Percentiles rank a stretch among this genome's conserved stretches.
Evolutionary conservation across 2,329 filamentous ascomycete genomes (phyloP).

Genomic region (Colletotrichum australisinense): DNA sequence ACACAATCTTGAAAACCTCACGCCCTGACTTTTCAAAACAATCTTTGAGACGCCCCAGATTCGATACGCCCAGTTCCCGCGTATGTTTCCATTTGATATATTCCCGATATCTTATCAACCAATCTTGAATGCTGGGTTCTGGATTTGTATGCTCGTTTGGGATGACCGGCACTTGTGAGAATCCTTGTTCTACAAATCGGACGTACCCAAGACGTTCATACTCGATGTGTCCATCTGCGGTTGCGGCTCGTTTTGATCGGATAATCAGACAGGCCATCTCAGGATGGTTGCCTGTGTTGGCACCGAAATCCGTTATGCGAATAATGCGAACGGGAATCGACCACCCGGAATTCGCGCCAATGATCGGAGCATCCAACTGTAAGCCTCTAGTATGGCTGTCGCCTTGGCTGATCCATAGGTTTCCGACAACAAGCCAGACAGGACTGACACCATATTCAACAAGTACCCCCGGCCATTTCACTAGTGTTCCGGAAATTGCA

Average conservation of each 20-base stretch:
- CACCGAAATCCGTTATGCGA: background rate
- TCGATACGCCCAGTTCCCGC: background rate
- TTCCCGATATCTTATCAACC: background rate
- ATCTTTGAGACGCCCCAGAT: background rate
- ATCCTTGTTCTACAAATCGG: background rate
- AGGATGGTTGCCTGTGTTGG: background rate
- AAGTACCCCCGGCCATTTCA: background rate
- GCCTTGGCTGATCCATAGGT: background rate
- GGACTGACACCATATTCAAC: background rate
- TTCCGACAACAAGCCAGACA: background rate
- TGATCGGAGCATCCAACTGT: background rate
- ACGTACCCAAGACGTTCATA: background rate
- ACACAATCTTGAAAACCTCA: background rate
- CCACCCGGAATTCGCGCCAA: background rate
- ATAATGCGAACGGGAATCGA: background rate
- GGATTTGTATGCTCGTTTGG: background rate
- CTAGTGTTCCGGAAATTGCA: background rate
- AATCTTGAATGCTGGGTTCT: background rate
- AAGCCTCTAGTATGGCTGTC: background rate
- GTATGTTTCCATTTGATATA: background rate
- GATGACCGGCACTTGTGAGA: background rate
- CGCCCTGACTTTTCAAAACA: background rate
- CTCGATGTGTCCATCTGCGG: background rate
- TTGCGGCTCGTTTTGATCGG: background rate
- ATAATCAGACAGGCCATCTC: background rate